Evolutionary conservation across 768 basidiomycete genomes (phyloP).

Genomic region (Naematelia aurantialba): DNA sequence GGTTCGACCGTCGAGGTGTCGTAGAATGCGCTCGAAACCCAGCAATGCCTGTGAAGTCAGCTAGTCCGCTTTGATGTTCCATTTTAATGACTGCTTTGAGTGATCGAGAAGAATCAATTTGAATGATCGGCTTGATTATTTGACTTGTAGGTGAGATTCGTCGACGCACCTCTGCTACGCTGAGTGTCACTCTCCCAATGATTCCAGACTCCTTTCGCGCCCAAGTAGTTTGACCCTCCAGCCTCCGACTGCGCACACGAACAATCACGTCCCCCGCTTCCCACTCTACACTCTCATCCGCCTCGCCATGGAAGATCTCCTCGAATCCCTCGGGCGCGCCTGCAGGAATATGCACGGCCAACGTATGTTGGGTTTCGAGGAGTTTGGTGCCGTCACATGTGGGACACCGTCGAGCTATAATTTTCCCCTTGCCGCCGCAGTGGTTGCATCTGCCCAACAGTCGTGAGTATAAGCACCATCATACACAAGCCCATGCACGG

Average conservation of each 20-base stretch:
- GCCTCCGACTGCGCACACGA: constrained; percentile 71
- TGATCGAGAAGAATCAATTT: no score
- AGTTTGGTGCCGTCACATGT: constrained; percentile 80
- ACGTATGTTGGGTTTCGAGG: constrained; percentile 71
- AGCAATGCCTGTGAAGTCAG: constrained; percentile 87
- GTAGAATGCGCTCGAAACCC: constrained; percentile 88
- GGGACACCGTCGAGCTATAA: constrained; percentile 72
- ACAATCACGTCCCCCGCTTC: constrained; percentile 90
- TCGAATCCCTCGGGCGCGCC: constrained; percentile 94
- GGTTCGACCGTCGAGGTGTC: constrained; percentile 82
- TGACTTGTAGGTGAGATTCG: no score
- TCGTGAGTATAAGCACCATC: neutral
- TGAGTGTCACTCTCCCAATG: constrained; percentile 87
- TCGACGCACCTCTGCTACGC: constrained; percentile 82
- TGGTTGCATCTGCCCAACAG: constrained; percentile 57
- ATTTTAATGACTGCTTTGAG: no score
- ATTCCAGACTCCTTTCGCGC: constrained; percentile 82
- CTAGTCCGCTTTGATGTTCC: no score
- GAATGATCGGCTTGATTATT: no score
- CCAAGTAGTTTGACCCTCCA: constrained; percentile 62
- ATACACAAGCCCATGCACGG: no score
- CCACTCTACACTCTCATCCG: constrained; percentile 93
- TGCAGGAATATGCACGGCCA: constrained; percentile 76
- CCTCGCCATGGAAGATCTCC: constrained; percentile 90
- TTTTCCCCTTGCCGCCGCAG: constrained; percentile 76